phyloP scores from a whole-genome alignment of 2,329 filamentous ascomycete genomes.

The Fusarium algeriense region DNA sequence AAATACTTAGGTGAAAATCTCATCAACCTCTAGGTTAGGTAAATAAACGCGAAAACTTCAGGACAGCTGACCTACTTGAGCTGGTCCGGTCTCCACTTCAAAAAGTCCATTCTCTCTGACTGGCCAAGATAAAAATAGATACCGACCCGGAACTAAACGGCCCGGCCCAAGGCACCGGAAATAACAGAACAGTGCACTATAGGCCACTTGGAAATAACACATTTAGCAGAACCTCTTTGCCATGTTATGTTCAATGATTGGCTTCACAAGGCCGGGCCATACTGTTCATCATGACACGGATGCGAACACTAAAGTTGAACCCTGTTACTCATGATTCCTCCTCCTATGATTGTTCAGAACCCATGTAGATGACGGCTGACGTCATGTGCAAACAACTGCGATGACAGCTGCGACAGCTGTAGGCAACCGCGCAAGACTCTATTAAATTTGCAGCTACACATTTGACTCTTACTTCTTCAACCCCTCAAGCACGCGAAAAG shows the following conservation, averaged over 20 bases:
- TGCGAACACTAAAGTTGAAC: rapidly evolving
- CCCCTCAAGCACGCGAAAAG: rapidly evolving
- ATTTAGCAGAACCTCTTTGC: not conserved
- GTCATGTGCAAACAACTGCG: not conserved
- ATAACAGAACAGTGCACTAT: not conserved
- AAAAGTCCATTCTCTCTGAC: rapidly evolving
- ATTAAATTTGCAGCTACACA: too few species aligned
- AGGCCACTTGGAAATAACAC: not conserved
- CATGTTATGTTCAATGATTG: too few species aligned
- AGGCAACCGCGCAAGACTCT: not conserved
- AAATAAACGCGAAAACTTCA: not conserved
- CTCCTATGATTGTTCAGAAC: not conserved
- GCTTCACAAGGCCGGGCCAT: too few species aligned
- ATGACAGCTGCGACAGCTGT: too few species aligned
- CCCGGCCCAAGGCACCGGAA: not conserved
- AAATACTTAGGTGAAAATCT: too few species aligned
- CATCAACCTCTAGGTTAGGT: not conserved
- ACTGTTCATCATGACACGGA: too few species aligned
- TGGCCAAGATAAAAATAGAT: not conserved
- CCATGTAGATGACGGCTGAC: not conserved
- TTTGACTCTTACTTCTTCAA: not conserved
- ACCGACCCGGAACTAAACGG: not conserved
- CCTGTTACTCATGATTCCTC: not conserved
- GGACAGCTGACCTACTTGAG: not conserved
- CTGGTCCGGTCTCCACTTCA: not conserved